phyloP scores from a whole-genome alignment of 371 early-diverging fungal species.

The Actinomucor elegans region DNA sequence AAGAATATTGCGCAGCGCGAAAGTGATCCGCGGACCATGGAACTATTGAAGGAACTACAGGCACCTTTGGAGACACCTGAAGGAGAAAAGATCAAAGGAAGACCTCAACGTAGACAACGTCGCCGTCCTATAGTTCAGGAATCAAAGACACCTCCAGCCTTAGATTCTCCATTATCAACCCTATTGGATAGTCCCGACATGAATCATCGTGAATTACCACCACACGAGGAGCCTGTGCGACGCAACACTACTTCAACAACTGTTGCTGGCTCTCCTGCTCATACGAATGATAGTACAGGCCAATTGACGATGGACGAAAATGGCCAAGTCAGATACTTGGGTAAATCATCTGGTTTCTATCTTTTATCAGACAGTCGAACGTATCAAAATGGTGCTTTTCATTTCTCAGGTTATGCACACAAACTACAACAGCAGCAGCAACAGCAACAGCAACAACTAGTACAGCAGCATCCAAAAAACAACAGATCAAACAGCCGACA shows the following conservation, averaged over 20 bases:
- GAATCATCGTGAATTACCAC: conserved; percentile 2
- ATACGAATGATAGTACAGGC: conserved; percentile 33
- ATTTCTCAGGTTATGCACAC: conserved; percentile 33
- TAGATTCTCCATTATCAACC: conserved; percentile 1
- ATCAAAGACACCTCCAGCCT: neutral
- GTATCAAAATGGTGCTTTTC: conserved; percentile 45
- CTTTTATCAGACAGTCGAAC: conserved; percentile 41
- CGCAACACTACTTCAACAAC: neutral
- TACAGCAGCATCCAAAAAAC: neutral
- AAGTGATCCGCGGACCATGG: conserved; percentile 52
- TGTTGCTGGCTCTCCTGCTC: neutral
- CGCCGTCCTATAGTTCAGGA: neutral
- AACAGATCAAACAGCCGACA: neutral
- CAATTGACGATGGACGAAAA: conserved; percentile 46
- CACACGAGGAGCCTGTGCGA: neutral
- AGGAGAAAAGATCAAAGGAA: conserved; percentile 41
- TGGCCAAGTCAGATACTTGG: conserved; percentile 45
- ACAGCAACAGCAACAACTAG: conserved; percentile 12
- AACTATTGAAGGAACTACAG: conserved; percentile 54
- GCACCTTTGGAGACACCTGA: conserved; percentile 42
- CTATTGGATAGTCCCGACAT: conserved; percentile 12
- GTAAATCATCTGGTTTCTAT: conserved; percentile 50
- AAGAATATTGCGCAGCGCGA: conserved; percentile 36
- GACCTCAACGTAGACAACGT: conserved; percentile 36
- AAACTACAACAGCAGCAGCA: conserved; percentile 1